Evolutionary conservation across 345 rosid species (phyloP), one percentile per base, ranked within the genome.

Genomic region (Eucalyptus lansdowneana): DNA sequence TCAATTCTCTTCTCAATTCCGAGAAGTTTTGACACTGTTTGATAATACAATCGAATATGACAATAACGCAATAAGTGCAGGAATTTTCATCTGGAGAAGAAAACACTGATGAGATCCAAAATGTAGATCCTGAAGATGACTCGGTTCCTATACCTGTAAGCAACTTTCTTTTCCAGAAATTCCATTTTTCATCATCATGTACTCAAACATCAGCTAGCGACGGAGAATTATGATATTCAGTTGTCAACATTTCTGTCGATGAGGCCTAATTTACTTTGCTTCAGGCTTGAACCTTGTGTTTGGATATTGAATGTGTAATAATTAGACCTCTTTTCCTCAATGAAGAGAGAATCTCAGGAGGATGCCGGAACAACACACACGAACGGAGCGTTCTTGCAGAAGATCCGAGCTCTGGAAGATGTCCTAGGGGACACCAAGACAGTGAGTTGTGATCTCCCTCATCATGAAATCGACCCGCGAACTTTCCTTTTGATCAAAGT

Each of bases 21-120:
- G 14, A 72, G 81, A 37, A 72, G 45, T 72, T 37, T 72, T 3
- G 42, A 72, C 45, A 6, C 58, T 31, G 49, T 25, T 47, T 6
- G 19, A 83, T 13, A 51, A 15, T 31, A 24, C 87, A 17, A 22
- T 80, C 40, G 8, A 12, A 50, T 40, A 53, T 11, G 81, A 3
- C 25, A 37, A 2, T 72, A 49, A 58, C 22, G 45, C 15, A 45
- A 47, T 17, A 12, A 17, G 83, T 86, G 65, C 91, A 94, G 97
- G 91, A 89, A 88, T 50, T 89, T 90, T 92, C 92, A 88, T 88
- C 89, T 12, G 34, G 86, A 37, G 94, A 94, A 80, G 29, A 47
- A 6, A 86, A 86, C 54, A 67, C 69, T 54, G 12, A 89, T 87
- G 93, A 88, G 58, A 91, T 87, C 45, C 89, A 89, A 37, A 51